Percentiles rank a stretch among this genome's conserved stretches.
Conservation (phyloP, 2,329 filamentous ascomycete genomes). For the Cladophialophora exuberans region DNA sequence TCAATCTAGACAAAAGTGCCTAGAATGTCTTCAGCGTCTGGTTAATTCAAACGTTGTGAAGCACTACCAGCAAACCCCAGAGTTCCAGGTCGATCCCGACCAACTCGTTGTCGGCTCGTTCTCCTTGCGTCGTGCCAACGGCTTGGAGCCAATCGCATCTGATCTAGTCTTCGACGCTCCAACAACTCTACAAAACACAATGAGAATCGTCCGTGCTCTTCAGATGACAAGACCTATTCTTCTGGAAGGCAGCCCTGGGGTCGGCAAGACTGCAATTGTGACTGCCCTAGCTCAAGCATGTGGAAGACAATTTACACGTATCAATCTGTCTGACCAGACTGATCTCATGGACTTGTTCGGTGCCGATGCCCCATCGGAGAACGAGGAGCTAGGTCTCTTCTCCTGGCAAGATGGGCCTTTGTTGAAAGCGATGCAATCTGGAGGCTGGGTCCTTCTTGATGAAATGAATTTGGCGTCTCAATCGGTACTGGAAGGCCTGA, state of each 20-base stretch:
- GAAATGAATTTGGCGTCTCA: constrained; percentile 99
- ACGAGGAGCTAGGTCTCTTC: constrained; percentile 87
- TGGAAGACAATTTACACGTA: constrained; percentile 81
- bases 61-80: constrained; percentile 67
- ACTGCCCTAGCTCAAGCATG: constrained; percentile 79
- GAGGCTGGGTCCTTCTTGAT: constrained; percentile 94
- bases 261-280: constrained; percentile 94
- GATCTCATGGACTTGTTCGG: constrained; percentile 97
- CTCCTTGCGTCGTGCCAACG: constrained; percentile 52
- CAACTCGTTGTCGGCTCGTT: constrained; percentile 74
- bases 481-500: constrained; percentile 92
- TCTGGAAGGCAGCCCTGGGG: constrained; percentile 94
- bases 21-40: constrained; percentile 71
- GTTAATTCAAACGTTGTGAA: constrained; percentile 64
- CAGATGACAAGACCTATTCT: constrained; percentile 89
- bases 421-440: constrained; percentile 91
- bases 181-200: constrained; percentile 85
- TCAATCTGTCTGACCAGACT: constrained; percentile 97
- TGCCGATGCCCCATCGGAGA: constrained; percentile 92
- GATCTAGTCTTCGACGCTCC: constrained; percentile 83
- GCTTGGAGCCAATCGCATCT: constrained; percentile 54
- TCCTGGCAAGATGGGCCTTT: constrained; percentile 96
- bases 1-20: constrained; percentile 71
- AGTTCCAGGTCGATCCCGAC: constrained; percentile 57
- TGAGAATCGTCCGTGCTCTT: constrained; percentile 86